A percentile compares a stretch with the other conserved stretches of the same genome.
Conservation (phyloP, 345 rosid species). For the Gossypium ekmanianum region DNA sequence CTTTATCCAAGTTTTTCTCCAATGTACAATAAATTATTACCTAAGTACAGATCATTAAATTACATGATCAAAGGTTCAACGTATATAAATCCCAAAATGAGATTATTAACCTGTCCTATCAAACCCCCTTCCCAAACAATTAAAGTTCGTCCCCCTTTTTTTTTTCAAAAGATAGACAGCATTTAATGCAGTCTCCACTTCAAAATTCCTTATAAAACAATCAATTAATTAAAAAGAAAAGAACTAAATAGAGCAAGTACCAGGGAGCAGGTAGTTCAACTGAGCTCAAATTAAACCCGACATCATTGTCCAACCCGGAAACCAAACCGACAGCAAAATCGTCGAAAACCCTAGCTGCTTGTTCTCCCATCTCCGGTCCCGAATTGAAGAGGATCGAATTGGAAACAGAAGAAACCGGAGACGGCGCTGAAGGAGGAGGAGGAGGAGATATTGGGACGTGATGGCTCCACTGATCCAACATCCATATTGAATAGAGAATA, state of each 20-base stretch:
- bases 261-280: slow-evolving; percentile 83
- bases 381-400: slow-evolving; percentile 17
- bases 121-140: not conserved
- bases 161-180: not conserved
- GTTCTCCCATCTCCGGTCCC: slow-evolving; percentile 16
- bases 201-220: not conserved
- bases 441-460: slow-evolving; percentile 33
- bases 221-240: not conserved
- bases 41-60: not conserved
- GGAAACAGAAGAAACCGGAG: slow-evolving; percentile 33
- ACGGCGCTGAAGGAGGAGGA: slow-evolving; percentile 41
- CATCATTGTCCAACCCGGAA: slow-evolving; percentile 33
- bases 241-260: slow-evolving; percentile 29
- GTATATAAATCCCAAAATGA: not conserved
- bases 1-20: not conserved
- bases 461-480: slow-evolving; percentile 75
- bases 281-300: slow-evolving; percentile 45
- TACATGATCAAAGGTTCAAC: not conserved
- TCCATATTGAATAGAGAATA: slow-evolving; percentile 61
- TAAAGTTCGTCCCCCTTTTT: not conserved
- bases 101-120: not conserved
- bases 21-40: not conserved
- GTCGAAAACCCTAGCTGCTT: slow-evolving; percentile 19
- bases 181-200: slow-evolving; percentile 7
- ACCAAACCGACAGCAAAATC: slow-evolving; percentile 32